These are phyloP conservation scores for Colletotrichum coccodes DNA, from an alignment of 2,329 filamentous ascomycete genomes.

Conservation along the genomic window DNA sequence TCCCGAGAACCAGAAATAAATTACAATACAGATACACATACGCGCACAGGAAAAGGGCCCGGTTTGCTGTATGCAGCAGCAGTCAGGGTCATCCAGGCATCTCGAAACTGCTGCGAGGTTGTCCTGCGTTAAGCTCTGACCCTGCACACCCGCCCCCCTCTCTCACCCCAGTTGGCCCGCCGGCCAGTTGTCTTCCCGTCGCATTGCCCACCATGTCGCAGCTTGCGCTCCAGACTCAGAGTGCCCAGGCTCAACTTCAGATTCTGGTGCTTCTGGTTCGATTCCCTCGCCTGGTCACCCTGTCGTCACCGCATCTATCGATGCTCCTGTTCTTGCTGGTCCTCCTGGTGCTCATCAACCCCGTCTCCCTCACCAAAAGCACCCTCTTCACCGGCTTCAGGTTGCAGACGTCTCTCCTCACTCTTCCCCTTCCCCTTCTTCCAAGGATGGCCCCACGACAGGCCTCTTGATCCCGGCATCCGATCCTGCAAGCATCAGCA, in stretches of 20 bases:
- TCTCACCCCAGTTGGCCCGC: constrained; percentile 37
- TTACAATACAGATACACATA: background rate
- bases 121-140: constrained; percentile 45
- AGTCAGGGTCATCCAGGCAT: constrained; percentile 55
- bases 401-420: constrained; percentile 17
- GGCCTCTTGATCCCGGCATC: constrained; percentile 43
- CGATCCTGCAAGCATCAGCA: constrained; percentile 36
- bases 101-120: constrained; percentile 46
- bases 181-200: constrained; percentile 38
- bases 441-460: constrained; percentile 59
- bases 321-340: constrained; percentile 8
- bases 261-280: constrained; percentile 35
- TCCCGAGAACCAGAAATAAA: constrained; percentile 23
- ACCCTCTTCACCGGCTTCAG: constrained; percentile 31
- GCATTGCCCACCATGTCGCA: constrained; percentile 64
- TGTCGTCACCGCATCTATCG: constrained; percentile 21
- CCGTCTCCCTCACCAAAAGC: constrained; percentile 33
- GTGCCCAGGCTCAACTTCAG: constrained; percentile 48
- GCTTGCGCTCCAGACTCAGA: constrained; percentile 54
- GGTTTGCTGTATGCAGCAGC: constrained; percentile 54
- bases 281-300: background rate
- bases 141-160: constrained; percentile 37
- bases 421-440: constrained; percentile 36
- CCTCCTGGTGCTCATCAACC: constrained; percentile 15
- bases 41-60: constrained; percentile 18